Percentiles rank a stretch among this genome's conserved stretches.
Evolutionary conservation across 768 basidiomycete genomes (phyloP).

Genomic region (Exsudoporus frostii): DNA sequence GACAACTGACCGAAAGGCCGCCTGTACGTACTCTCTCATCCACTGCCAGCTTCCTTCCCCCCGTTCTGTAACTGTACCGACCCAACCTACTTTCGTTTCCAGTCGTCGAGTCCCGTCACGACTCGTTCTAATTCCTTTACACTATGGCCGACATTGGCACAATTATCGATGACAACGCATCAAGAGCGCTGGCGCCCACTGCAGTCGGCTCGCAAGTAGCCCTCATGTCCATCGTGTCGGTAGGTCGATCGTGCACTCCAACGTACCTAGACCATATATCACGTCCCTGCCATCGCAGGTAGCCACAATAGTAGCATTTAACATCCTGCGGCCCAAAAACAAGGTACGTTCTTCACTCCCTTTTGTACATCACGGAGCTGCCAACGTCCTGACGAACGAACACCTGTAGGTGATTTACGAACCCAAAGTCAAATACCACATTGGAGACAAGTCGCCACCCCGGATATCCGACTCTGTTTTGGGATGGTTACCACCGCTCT

Average conservation of each 20-base stretch:
- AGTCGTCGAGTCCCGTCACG: constrained; percentile 8
- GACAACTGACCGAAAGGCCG: not conserved
- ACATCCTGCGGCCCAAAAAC: constrained; percentile 83
- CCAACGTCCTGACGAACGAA: not conserved
- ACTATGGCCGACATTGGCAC: constrained; percentile 33
- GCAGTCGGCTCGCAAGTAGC: constrained; percentile 78
- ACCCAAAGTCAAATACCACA: constrained; percentile 90
- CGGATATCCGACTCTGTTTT: constrained; percentile 78
- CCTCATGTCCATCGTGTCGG: constrained; percentile 71
- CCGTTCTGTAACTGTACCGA: constrained; percentile 14
- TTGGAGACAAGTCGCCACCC: constrained; percentile 72
- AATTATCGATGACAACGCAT: constrained; percentile 33
- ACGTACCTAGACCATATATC: constrained; percentile 5
- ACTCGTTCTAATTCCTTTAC: constrained; percentile 15
- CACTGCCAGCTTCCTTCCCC: not conserved
- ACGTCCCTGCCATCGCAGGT: constrained; percentile 37
- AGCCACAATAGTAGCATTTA: constrained; percentile 73
- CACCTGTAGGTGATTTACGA: constrained; percentile 76
- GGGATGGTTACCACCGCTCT: constrained; percentile 87
- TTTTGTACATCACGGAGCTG: not conserved
- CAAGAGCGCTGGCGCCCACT: constrained; percentile 72
- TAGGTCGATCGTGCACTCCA: constrained; percentile 36
- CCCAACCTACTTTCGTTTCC: constrained; percentile 17
- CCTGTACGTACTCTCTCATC: not conserved
- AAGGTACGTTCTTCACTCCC: constrained; percentile 48